Evolutionary conservation across 1,284 basidiomycete genomes (phyloP).

Genomic region (Moesziomyces globuligerus): DNA sequence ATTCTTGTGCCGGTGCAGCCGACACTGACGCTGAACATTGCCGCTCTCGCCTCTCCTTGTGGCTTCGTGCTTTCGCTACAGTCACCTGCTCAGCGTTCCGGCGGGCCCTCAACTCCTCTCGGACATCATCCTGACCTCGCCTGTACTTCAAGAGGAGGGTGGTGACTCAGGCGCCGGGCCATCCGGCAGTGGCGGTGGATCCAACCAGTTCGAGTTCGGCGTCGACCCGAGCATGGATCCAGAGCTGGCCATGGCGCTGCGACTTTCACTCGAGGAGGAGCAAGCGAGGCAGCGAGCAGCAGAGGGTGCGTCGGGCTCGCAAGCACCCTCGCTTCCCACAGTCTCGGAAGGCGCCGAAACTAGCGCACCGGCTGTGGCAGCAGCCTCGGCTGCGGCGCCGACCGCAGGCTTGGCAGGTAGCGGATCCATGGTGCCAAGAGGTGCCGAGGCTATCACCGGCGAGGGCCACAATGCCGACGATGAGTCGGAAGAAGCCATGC

Average conservation of each 20-base stretch:
- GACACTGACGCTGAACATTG: background rate
- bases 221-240: slow-evolving; percentile 95
- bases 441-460: slow-evolving; percentile 60
- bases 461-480: slow-evolving; percentile 52
- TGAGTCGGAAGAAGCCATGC: slow-evolving; percentile 60
- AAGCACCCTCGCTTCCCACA: slow-evolving; percentile 43
- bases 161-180: slow-evolving; percentile 69
- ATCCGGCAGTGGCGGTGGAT: slow-evolving; percentile 62
- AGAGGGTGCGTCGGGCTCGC: slow-evolving; percentile 42
- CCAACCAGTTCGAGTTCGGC: slow-evolving; percentile 78
- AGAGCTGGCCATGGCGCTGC: slow-evolving; percentile 95
- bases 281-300: slow-evolving; percentile 77
- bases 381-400: slow-evolving; percentile 16
- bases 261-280: slow-evolving; percentile 97
- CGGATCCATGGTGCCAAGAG: slow-evolving; percentile 58
- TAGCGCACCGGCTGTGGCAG: slow-evolving; percentile 10
- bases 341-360: slow-evolving; percentile 44
- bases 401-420: slow-evolving; percentile 46
- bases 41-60: background rate
- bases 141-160: slow-evolving; percentile 84
- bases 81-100: slow-evolving; percentile 82
- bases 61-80: slow-evolving; percentile 8
- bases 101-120: slow-evolving; percentile 82
- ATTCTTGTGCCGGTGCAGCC: too few relatives aligned
- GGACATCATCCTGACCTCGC: slow-evolving; percentile 82